Percentiles rank a stretch among this genome's conserved stretches.
Evolutionary conservation across 1,284 basidiomycete species (phyloP).

Genomic region (Sporisorium graminicola): DNA sequence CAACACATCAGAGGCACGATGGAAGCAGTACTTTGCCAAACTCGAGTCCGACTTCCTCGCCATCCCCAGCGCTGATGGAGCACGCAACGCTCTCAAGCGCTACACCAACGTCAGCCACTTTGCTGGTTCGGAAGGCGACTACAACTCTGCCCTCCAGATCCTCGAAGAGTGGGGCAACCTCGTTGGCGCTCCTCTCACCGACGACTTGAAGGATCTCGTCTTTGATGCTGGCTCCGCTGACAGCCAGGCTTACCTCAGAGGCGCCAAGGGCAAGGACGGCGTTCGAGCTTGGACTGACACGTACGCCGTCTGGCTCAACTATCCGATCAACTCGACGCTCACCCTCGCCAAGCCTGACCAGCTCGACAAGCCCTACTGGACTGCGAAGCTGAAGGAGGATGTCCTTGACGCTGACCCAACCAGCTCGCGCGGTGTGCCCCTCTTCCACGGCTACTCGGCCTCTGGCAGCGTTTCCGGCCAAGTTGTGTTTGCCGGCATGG

Average conservation of each 20-base stretch:
- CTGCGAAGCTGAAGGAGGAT: slow-evolving; percentile 72
- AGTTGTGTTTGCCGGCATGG: slow-evolving; percentile 86
- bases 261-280: slow-evolving; percentile 14
- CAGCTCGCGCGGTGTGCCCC: slow-evolving; percentile 70
- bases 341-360: slow-evolving; percentile 51
- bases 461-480: slow-evolving; percentile 73
- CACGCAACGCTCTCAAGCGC: slow-evolving; percentile 48
- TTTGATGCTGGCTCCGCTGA: slow-evolving; percentile 64
- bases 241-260: slow-evolving; percentile 52
- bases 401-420: slow-evolving; percentile 72
- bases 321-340: slow-evolving; percentile 60
- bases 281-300: slow-evolving; percentile 66
- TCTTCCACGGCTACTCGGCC: slow-evolving; percentile 71
- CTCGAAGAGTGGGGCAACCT: slow-evolving; percentile 61
- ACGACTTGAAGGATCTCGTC: slow-evolving; percentile 48
- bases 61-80: slow-evolving; percentile 44
- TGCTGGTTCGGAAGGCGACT: slow-evolving; percentile 58
- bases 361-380: slow-evolving; percentile 73
- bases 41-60: slow-evolving; percentile 51
- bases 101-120: slow-evolving; percentile 61
- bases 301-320: slow-evolving; percentile 66
- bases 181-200: slow-evolving; percentile 49
- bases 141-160: slow-evolving; percentile 51
- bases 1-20: slow-evolving; percentile 19
- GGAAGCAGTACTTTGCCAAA: slow-evolving; percentile 37